Evolutionary conservation across 345 rosid species (phyloP).

Genomic region (Eucalyptus lansdowneana): DNA sequence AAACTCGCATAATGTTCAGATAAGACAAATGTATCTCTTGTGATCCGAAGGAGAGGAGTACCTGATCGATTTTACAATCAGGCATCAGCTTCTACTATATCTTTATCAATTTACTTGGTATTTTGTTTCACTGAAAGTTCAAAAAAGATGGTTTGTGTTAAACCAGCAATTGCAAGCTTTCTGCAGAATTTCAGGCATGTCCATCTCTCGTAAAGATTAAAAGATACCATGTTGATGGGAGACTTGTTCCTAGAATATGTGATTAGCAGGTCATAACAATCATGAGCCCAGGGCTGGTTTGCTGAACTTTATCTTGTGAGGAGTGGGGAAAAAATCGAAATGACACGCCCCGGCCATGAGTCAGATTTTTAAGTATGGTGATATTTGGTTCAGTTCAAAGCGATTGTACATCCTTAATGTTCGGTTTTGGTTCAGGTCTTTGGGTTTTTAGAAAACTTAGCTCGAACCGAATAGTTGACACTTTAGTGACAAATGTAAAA

Average conservation of each 20-base stretch:
- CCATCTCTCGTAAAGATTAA: neutral
- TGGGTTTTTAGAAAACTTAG: neutral
- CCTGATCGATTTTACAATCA: no score
- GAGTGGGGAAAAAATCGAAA: neutral
- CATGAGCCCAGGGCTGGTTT: neutral
- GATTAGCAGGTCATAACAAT: neutral
- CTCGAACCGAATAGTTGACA: neutral
- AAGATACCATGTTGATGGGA: neutral
- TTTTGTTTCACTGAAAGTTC: neutral
- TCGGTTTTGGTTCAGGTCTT: neutral
- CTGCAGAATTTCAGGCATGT: neutral
- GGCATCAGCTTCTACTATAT: neutral
- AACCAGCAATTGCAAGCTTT: neutral
- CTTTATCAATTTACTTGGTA: neutral
- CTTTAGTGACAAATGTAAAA: no score
- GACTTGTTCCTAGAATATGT: neutral
- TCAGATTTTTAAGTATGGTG: rapidly evolving
- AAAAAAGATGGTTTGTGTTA: neutral
- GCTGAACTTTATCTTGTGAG: neutral
- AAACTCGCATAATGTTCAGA: neutral
- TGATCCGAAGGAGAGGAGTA: neutral
- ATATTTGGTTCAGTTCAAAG: neutral
- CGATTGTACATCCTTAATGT: neutral
- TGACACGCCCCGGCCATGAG: rapidly evolving
- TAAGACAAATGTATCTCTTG: neutral